These are phyloP conservation scores for Boletus barrowsii DNA, from an alignment of 768 basidiomycete species.

Conservation along the genomic window DNA sequence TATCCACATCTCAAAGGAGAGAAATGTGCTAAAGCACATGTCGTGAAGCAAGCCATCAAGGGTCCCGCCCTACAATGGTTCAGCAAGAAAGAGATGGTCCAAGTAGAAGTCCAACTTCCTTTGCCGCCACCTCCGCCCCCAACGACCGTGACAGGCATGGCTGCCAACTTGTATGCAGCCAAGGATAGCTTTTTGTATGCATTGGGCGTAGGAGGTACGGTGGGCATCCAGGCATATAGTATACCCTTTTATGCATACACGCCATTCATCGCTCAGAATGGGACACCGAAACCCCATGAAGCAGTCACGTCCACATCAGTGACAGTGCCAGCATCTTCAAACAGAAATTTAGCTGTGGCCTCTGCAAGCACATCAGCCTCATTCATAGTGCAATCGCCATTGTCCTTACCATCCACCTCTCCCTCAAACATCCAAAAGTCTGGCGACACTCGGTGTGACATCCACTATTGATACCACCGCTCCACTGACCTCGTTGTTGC, in stretches of 20 bases:
- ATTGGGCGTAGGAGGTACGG: background rate
- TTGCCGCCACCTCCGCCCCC: constrained; percentile 30
- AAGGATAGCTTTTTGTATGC: constrained; percentile 23
- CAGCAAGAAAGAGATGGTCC: constrained; percentile 59
- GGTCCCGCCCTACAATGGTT: constrained; percentile 74
- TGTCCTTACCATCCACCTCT: background rate
- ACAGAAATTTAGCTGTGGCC: background rate
- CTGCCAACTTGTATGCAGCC: constrained; percentile 7
- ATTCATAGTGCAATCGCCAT: background rate
- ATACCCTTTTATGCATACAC: constrained; percentile 28
- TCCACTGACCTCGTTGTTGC: background rate
- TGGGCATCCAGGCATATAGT: constrained; percentile 21
- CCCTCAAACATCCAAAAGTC: background rate
- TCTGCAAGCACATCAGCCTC: background rate
- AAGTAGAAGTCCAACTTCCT: constrained; percentile 34
- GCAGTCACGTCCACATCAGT: background rate
- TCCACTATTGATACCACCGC: background rate
- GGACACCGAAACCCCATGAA: constrained; percentile 7
- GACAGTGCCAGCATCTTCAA: background rate
- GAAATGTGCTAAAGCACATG: constrained; percentile 62
- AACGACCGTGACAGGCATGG: constrained; percentile 12
- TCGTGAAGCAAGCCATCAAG: constrained; percentile 56
- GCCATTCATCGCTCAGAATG: constrained; percentile 12
- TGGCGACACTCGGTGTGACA: background rate
- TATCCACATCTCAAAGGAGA: constrained; percentile 82